Evolutionary conservation across 371 early-diverging fungal species (phyloP).

Genomic region (Mortierella sp.): DNA sequence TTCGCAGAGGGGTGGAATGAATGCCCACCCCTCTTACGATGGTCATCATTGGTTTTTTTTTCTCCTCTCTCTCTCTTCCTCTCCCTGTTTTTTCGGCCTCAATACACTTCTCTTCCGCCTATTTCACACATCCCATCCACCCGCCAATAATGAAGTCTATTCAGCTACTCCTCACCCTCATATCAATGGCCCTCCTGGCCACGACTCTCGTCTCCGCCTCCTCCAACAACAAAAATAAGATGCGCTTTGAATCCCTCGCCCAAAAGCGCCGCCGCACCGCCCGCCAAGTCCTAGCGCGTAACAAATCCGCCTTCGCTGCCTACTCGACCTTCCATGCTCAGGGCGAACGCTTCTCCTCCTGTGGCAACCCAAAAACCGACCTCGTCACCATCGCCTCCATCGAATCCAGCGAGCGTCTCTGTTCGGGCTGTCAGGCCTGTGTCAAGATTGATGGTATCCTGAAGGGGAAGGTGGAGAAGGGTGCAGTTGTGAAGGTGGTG

Average conservation of each 20-base stretch:
- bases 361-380: slow-evolving; percentile 15
- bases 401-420: slow-evolving; percentile 17
- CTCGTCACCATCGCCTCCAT: slow-evolving; percentile 7
- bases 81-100: not conserved
- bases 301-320: not conserved
- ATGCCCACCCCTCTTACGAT: too few relatives aligned
- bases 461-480: slow-evolving; percentile 14
- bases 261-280: not conserved
- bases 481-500: slow-evolving; percentile 7
- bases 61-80: not conserved
- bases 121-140: not conserved
- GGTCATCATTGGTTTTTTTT: too few relatives aligned
- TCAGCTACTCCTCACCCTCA: not conserved
- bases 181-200: not conserved
- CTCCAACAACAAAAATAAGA: not conserved
- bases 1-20: too few relatives aligned
- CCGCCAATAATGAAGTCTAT: slow-evolving; percentile 11
- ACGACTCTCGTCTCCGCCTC: slow-evolving; percentile 16
- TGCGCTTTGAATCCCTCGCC: not conserved
- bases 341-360: slow-evolving; percentile 28
- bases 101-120: not conserved
- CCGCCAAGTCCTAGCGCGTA: not conserved
- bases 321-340: not conserved
- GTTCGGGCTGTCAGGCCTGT: slow-evolving; percentile 40
- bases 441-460: slow-evolving; percentile 19